These are phyloP conservation scores for Incumbomyces delicatus DNA, from an alignment of 2,329 filamentous ascomycete species.

Conservation along the genomic window DNA sequence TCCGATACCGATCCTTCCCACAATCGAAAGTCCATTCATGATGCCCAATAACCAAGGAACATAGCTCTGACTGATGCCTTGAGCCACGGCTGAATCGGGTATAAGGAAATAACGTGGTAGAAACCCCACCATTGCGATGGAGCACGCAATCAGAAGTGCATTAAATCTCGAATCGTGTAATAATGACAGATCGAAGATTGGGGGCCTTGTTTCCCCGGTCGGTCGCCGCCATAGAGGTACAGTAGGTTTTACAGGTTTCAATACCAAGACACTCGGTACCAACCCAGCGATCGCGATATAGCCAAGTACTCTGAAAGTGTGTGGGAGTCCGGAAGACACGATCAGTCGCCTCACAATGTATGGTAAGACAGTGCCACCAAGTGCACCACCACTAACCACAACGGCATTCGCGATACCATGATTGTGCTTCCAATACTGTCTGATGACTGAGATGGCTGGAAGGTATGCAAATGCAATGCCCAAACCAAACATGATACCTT, in stretches of 20 bases:
- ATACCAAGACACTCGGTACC: too few relatives aligned
- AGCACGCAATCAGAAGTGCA: not conserved
- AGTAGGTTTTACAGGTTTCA: too few relatives aligned
- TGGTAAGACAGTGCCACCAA: not conserved
- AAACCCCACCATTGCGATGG: not conserved
- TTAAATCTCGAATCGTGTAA: not conserved
- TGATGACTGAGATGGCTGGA: not conserved
- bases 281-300: not conserved
- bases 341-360: not conserved
- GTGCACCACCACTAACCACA: not conserved
- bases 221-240: too few relatives aligned
- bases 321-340: not conserved
- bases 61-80: not conserved
- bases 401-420: not conserved
- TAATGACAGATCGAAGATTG: not conserved
- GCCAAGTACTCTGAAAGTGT: not conserved
- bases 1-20: not conserved
- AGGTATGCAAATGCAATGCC: not conserved
- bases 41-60: not conserved
- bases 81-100: not conserved
- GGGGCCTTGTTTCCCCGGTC: too few relatives aligned
- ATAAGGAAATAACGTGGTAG: not conserved
- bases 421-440: not conserved
- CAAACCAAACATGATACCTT: not conserved
- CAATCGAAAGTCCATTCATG: not conserved